phyloP scores from a whole-genome alignment of 768 basidiomycete species.

The Rhizopogon rudus region DNA sequence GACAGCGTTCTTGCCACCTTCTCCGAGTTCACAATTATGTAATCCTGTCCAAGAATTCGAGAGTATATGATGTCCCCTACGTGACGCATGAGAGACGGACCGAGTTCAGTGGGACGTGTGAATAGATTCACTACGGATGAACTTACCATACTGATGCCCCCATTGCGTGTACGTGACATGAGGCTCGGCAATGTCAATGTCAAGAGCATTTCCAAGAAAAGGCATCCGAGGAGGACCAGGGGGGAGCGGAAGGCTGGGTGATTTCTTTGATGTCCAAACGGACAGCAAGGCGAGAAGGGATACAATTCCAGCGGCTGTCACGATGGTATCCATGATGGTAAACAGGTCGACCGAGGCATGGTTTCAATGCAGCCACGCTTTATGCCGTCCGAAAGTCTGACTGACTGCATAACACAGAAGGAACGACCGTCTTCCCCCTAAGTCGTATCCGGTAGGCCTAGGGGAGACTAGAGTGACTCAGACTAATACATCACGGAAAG shows the following conservation, averaged over 20 bases:
- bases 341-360: not conserved
- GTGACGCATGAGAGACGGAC: no score
- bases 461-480: no score
- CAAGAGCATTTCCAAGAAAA: conserved; percentile 35
- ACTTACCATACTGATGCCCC: no score
- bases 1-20: conserved; percentile 38
- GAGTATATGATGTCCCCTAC: no score
- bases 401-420: no score
- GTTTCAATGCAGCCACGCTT: not conserved
- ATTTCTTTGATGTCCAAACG: not conserved
- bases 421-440: no score
- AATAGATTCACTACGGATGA: no score
- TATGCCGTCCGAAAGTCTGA: not conserved
- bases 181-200: conserved; percentile 24
- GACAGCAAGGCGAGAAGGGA: not conserved
- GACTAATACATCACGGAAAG: no score
- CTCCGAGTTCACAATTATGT: conserved; percentile 38
- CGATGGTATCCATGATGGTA: not conserved
- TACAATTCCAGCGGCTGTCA: not conserved
- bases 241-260: conserved; percentile 18
- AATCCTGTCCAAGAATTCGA: conserved; percentile 9
- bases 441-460: no score
- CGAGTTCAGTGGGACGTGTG: no score
- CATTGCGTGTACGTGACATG: no score
- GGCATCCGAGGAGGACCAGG: conserved; percentile 33